phyloP scores from a whole-genome alignment of 495 filamentous ascomycete species.

The Daldinia loculata region DNA sequence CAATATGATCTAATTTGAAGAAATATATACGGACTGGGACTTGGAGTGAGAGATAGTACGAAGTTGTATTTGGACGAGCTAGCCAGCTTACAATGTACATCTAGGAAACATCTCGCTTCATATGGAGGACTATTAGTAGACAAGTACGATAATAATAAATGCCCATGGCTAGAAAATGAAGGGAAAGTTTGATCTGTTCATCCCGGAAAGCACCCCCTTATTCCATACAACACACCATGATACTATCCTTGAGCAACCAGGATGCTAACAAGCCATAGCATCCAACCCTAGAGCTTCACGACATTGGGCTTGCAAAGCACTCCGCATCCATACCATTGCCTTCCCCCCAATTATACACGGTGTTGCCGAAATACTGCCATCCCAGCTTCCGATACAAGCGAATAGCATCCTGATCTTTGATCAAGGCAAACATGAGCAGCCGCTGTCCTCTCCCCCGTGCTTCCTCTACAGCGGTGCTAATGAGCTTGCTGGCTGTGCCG shows the following conservation, averaged over 20 bases:
- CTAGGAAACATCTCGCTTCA: too few relatives aligned
- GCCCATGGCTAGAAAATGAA: too few relatives aligned
- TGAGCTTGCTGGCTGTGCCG: conserved; percentile 21
- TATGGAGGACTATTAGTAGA: too few relatives aligned
- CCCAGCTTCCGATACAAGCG: conserved; percentile 29
- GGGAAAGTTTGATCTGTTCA: too few relatives aligned
- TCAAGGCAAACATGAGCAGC: conserved; percentile 24
- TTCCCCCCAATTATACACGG: conserved; percentile 21
- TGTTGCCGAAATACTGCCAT: conserved; percentile 26
- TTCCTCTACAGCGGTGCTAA: conserved; percentile 23
- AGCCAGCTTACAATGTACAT: background rate
- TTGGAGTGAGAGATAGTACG: background rate
- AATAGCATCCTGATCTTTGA: conserved; percentile 35
- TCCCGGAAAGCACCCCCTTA: background rate
- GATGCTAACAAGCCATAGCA: background rate
- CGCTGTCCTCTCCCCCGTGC: conserved; percentile 5
- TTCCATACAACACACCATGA: background rate
- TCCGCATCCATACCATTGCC: conserved; percentile 27
- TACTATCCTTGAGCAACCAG: background rate
- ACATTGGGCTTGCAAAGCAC: conserved; percentile 20
- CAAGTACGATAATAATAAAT: too few relatives aligned
- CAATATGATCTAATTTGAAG: background rate
- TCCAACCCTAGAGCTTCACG: background rate
- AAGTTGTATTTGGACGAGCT: background rate
- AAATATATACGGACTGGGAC: background rate